Conservation (phyloP, 805 yeast genomes). For the Hanseniaspora meyeri region DNA sequence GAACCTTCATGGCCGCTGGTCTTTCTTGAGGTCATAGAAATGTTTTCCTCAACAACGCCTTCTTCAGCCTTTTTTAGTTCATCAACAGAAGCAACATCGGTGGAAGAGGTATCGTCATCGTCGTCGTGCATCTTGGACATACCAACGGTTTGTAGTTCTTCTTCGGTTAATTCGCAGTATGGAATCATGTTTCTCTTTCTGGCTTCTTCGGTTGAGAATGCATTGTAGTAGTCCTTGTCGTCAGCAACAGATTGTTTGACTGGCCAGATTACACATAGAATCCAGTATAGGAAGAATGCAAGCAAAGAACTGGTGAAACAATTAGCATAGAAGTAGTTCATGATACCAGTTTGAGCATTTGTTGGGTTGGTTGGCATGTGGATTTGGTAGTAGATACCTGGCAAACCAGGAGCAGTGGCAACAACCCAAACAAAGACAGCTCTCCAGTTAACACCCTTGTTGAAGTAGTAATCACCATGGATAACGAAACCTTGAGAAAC, state of each 20-base stretch:
- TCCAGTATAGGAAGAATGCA: conserved; percentile 31
- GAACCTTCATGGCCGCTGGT: background rate
- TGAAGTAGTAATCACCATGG: conserved; percentile 30
- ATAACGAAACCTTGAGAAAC: conserved; percentile 24
- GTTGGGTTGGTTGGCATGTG: conserved; percentile 21
- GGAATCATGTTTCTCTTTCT: conserved; percentile 26
- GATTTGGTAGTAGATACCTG: conserved; percentile 34
- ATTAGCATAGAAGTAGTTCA: conserved; percentile 34
- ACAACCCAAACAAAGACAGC: conserved; percentile 26
- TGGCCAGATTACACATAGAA: conserved; percentile 30
- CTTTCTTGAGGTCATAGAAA: background rate
- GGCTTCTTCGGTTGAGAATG: conserved; percentile 30
- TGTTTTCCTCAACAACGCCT: background rate
- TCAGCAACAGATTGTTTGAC: conserved; percentile 29
- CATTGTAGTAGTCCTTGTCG: conserved; percentile 30
- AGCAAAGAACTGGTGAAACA: conserved; percentile 33
- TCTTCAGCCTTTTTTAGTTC: background rate
- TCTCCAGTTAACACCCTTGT: conserved; percentile 31
- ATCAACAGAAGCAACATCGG: conserved; percentile 1
- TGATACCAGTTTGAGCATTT: conserved; percentile 26
- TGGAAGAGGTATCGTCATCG: background rate
- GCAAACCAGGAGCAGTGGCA: conserved; percentile 38
- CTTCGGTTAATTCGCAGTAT: conserved; percentile 21
- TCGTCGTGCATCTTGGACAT: conserved; percentile 10
- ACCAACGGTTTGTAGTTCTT: conserved; percentile 13